These are phyloP conservation scores for Carpinus fangiana DNA, from an alignment of 306 rosid species.

Conservation along the genomic window DNA sequence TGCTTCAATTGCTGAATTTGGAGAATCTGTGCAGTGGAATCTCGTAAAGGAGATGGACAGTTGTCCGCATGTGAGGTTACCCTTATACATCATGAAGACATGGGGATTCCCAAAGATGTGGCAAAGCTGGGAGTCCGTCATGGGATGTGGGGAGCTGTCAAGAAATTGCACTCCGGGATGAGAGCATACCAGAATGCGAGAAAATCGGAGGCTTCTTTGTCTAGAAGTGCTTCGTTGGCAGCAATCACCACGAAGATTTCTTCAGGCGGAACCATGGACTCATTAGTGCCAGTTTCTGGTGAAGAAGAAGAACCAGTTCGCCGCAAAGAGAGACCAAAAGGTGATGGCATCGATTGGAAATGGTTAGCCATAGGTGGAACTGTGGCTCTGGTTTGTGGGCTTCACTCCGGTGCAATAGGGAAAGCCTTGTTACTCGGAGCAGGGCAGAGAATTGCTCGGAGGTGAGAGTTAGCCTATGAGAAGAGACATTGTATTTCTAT, in stretches of 20 bases:
- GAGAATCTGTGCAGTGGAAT: constrained; percentile 68
- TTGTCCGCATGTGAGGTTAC: constrained; percentile 88
- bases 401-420: constrained; percentile 80
- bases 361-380: constrained; percentile 93
- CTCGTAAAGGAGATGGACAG: constrained; percentile 91
- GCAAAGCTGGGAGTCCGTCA: constrained; percentile 97
- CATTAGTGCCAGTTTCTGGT: constrained; percentile 35
- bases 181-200: constrained; percentile 89
- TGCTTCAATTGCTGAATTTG: constrained; percentile 29
- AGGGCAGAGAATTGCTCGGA: constrained; percentile 79
- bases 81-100: constrained; percentile 89
- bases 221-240: constrained; percentile 79
- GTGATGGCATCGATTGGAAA: constrained; percentile 80
- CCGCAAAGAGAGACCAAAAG: constrained; percentile 32
- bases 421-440: constrained; percentile 80
- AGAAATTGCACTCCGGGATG: constrained; percentile 89
- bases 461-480: constrained; percentile 40
- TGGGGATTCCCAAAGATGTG: constrained; percentile 99
- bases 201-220: constrained; percentile 58
- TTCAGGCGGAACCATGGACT: constrained; percentile 40
- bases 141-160: constrained; percentile 99
- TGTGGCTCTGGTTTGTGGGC: constrained; percentile 87
- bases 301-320: constrained; percentile 42
- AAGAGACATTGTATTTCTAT: constrained; percentile 31
- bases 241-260: constrained; percentile 68